Base-by-base conservation (phyloP, 768 basidiomycete genomes). In the Suillus hirtellus region DNA sequence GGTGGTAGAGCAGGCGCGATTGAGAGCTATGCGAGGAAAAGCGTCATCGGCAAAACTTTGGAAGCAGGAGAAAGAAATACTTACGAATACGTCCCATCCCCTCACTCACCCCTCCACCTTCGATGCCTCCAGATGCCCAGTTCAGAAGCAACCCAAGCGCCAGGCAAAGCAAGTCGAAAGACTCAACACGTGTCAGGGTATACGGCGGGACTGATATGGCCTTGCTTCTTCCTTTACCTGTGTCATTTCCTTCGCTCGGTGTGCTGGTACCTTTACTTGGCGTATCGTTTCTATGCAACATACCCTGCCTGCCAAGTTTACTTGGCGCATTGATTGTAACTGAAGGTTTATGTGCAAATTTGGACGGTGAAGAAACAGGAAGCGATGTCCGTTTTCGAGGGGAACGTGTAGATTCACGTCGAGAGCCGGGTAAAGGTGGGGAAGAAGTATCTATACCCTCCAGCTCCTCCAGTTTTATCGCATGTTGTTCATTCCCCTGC, bases 81-180 rank as follows among this genome's bases (percentile, higher is more conserved):
- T 58, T 15, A 58, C 55, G 38, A 42, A 58, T 24, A 10, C 38
- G 55, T 58, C 38, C 38, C 24, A 58, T 42, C 37, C 55, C 38
- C 24, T 58, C 38, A 27, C 86, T 65, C 70, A 90, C 90, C 76
- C 44, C 78, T 82, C 14, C 79, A 77, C 47, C 82, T 79, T 10
- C 86, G 71, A 2, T 84, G 11, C 81, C 76, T 6, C 77, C 77
- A 69, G 92, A 89, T 0, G 91, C 85, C 49, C 93, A 77, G 72
- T 93, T 93, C 60, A 90, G 91, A 46, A 93, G 76, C 11, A 93
- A 76, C 1, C 88, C 92, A 6, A 94, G 81, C 7, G 87, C 83
- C 34, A 94, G 86, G 72, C 91, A 93, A 5, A 92, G 77, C 40
- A 82, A 80, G 70, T 94, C 93, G n/a, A 90, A 78, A 4, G 81